Evolutionary conservation across 371 early-diverging fungal species (phyloP).

Genomic region (Circinella minor): DNA sequence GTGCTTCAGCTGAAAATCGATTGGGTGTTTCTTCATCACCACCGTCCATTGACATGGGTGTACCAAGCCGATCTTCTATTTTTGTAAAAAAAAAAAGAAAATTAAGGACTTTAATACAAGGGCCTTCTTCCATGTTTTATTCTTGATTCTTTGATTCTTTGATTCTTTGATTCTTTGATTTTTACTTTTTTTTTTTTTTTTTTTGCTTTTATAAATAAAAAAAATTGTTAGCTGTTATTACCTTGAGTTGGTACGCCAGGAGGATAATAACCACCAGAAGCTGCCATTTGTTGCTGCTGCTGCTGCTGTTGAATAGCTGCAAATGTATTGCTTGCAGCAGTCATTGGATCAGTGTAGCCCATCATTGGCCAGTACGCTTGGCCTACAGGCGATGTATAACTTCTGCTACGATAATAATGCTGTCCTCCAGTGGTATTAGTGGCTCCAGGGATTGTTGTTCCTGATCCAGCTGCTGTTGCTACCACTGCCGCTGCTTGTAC

Average conservation of each 20-base stretch:
- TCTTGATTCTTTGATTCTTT: neutral
- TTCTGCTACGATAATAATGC: conserved; percentile 20
- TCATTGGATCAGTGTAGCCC: neutral
- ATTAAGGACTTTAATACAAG: neutral
- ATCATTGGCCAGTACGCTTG: conserved; percentile 15
- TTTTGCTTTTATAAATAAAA: no score
- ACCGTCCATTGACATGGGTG: conserved; percentile 32
- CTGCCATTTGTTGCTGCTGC: conserved; percentile 11
- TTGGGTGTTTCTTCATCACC: conserved; percentile 14
- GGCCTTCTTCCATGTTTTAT: neutral
- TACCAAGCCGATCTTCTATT: conserved; percentile 23
- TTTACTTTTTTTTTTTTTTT: neutral
- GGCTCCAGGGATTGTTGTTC: neutral
- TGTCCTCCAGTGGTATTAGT: neutral
- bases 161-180: no score
- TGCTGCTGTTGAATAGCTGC: conserved; percentile 7
- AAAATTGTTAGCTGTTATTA: neutral
- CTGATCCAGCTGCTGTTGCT: conserved; percentile 14
- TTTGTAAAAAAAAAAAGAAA: neutral
- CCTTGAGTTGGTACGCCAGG: neutral
- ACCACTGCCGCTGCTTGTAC: conserved; percentile 12
- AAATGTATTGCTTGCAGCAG: conserved; percentile 5
- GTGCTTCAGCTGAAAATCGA: conserved; percentile 57
- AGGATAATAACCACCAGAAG: neutral
- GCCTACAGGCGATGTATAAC: conserved; percentile 25